phyloP scores from a whole-genome alignment of 208 protist species.

The Wallacemonas sp. region DNA sequence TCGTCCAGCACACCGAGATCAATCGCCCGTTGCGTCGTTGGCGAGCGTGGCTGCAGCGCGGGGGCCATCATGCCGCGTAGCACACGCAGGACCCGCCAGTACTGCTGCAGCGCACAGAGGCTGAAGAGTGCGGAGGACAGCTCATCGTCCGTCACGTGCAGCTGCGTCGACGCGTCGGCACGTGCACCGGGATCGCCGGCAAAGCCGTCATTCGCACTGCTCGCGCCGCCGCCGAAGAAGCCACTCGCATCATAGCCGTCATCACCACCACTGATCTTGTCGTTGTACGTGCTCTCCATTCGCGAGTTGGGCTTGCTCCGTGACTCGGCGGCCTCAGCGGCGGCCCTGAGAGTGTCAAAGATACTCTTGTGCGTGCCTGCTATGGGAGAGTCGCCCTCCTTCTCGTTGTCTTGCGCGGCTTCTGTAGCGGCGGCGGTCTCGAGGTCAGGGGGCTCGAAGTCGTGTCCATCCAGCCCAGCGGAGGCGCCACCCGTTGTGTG shows the following conservation, averaged over 20 bases:
- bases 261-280: background rate
- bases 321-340: background rate
- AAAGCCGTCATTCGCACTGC: too few relatives aligned
- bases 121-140: slow-evolving; percentile 17
- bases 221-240: background rate
- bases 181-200: background rate
- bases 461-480: background rate
- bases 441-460: background rate
- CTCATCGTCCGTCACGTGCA: slow-evolving; percentile 5
- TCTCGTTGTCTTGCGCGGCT: background rate
- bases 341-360: slow-evolving; percentile 19
- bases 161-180: background rate
- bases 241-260: background rate
- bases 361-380: slow-evolving; percentile 22
- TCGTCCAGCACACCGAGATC: slow-evolving; percentile 20
- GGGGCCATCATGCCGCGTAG: slow-evolving; percentile 20
- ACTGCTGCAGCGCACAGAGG: slow-evolving; percentile 8
- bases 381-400: background rate
- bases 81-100: slow-evolving; percentile 14
- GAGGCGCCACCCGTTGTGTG: too few relatives aligned
- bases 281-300: background rate
- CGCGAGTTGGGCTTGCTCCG: background rate
- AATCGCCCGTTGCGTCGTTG: slow-evolving; percentile 20
- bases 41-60: slow-evolving; percentile 18
- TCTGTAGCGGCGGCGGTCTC: background rate